A percentile compares a stretch with the other conserved stretches of the same genome.
Conservation (phyloP, 768 basidiomycete species). For the Scleroderma bovista region DNA sequence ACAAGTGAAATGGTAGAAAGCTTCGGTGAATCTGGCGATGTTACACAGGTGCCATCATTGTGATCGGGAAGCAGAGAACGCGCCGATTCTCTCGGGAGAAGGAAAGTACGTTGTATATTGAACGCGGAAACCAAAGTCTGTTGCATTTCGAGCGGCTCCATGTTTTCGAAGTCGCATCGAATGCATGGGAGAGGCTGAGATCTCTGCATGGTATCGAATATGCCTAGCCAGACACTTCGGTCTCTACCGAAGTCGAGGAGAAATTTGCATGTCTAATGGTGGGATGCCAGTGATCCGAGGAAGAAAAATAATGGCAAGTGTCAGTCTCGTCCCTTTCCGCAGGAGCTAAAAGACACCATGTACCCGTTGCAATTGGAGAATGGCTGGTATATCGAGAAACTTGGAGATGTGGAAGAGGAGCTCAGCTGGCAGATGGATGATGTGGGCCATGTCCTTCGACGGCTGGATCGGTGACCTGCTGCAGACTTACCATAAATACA, state of each 20-base stretch:
- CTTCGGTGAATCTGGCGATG: background rate
- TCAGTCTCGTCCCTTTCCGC: background rate
- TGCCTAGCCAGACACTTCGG: constrained; percentile 13
- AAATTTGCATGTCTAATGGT: constrained; percentile 20
- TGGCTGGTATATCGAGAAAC: constrained; percentile 10
- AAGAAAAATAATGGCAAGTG: background rate
- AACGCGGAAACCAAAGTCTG: constrained; percentile 9
- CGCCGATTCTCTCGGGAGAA: constrained; percentile 7
- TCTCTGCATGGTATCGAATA: constrained; percentile 9
- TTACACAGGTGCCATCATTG: background rate
- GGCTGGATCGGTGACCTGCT: background rate
- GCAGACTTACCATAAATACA: too few species aligned
- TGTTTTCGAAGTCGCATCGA: constrained; percentile 6
- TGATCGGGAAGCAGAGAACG: background rate
- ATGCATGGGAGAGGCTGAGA: constrained; percentile 12
- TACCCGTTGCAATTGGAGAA: constrained; percentile 17
- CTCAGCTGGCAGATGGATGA: constrained; percentile 14
- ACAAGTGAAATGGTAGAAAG: constrained; percentile 13
- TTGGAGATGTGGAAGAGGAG: constrained; percentile 9
- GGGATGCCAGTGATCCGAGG: background rate
- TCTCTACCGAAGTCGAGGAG: constrained; percentile 14
- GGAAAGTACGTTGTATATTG: constrained; percentile 12
- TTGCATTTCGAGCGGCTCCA: constrained; percentile 11
- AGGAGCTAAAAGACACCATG: background rate
- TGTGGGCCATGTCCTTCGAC: background rate